Percentiles rank a stretch among this genome's conserved stretches.
Evolutionary conservation across 139 green algal species (phyloP).

Genomic region (Chlorella vulgaris): DNA sequence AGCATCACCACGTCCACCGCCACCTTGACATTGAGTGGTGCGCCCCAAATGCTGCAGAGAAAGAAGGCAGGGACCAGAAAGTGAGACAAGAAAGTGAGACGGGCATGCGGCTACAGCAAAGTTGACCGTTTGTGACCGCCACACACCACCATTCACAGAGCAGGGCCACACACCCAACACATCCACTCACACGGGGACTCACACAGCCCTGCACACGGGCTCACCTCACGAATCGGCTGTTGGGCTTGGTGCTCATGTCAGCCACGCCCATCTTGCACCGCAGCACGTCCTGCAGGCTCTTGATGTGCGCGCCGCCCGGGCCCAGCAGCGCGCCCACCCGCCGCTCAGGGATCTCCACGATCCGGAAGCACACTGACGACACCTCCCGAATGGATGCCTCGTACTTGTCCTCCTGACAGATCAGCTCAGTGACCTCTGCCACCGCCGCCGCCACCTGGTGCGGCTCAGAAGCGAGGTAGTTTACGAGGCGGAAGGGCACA

Average conservation of each 20-base stretch:
- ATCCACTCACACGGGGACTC: too few species aligned
- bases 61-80: not conserved
- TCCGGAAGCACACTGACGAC: conserved; percentile 33
- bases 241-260: conserved; percentile 14
- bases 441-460: conserved; percentile 18
- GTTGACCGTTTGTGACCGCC: not conserved
- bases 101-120: not conserved
- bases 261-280: conserved; percentile 39
- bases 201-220: not conserved
- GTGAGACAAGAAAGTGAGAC: not conserved
- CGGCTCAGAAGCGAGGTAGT: conserved; percentile 4
- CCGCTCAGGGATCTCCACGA: conserved; percentile 33
- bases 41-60: conserved; percentile 35
- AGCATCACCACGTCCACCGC: conserved; percentile 36
- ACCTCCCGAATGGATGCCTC: conserved; percentile 35
- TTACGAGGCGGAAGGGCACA: conserved; percentile 44
- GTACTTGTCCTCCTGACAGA: conserved; percentile 41
- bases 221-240: conserved; percentile 24
- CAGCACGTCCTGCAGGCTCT: conserved; percentile 48
- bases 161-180: too few species aligned
- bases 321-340: conserved; percentile 44
- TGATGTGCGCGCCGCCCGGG: conserved; percentile 35
- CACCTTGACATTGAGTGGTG: conserved; percentile 39
- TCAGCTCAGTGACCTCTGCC: conserved; percentile 24
- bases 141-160: too few species aligned